phyloP scores from a whole-genome alignment of 352 stramenopile species.

The Elongisporangium anandrum region DNA sequence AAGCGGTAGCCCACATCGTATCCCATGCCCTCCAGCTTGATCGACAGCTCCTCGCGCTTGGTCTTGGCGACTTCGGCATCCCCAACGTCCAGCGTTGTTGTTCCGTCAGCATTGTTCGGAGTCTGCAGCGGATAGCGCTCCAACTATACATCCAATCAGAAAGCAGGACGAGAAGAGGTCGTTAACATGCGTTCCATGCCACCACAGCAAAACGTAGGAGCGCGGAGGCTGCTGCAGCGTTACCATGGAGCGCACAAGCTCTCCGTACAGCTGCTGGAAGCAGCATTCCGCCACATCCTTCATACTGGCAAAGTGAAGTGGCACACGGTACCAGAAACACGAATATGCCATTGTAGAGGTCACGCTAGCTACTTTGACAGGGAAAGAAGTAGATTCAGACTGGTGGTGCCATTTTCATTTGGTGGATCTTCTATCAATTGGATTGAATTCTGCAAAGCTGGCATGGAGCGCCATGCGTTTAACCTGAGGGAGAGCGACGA shows the following conservation, averaged over 20 bases:
- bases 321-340: not conserved
- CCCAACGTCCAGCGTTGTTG: slow-evolving; percentile 12
- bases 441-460: slow-evolving; percentile 21
- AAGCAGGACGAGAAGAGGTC: not conserved
- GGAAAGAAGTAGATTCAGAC: not conserved
- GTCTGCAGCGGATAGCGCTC: slow-evolving; percentile 52
- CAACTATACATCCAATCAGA: slow-evolving; percentile 30
- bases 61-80: slow-evolving; percentile 46
- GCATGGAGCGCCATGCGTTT: slow-evolving; percentile 23
- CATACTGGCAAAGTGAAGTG: slow-evolving; percentile 22
- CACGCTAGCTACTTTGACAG: not conserved
- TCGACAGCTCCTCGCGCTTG: slow-evolving; percentile 69
- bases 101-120: slow-evolving; percentile 15
- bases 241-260: slow-evolving; percentile 85
- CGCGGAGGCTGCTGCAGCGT: slow-evolving; percentile 1
- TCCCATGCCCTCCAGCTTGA: slow-evolving; percentile 83
- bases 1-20: slow-evolving; percentile 87
- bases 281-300: slow-evolving; percentile 84
- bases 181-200: not conserved
- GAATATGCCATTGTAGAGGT: not conserved
- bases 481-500: slow-evolving; percentile 24
- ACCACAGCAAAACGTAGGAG: not conserved
- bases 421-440: not conserved
- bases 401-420: not conserved
- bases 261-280: slow-evolving; percentile 86